Evolutionary conservation across 2,329 filamentous ascomycete species (phyloP).

Genomic region (Laburnicola sp.): DNA sequence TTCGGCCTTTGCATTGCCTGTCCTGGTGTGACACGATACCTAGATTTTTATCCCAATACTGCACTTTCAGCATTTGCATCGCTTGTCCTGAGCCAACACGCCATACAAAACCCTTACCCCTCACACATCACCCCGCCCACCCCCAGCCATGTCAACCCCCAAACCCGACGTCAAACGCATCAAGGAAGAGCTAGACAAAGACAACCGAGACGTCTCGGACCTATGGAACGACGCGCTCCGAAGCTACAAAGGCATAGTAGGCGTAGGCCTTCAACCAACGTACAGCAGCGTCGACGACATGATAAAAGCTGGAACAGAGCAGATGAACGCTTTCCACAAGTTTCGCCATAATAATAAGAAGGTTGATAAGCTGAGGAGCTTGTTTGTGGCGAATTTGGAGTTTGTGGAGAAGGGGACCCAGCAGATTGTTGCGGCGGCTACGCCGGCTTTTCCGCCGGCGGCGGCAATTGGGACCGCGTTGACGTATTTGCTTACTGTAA

Average conservation of each 20-base stretch:
- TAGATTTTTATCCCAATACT: too few relatives aligned
- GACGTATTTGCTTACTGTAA: conserved; percentile 3
- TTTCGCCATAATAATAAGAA: conserved; percentile 1
- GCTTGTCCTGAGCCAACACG: background rate
- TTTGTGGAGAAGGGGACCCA: conserved; percentile 1
- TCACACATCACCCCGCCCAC: background rate
- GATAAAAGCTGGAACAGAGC: conserved; percentile 4
- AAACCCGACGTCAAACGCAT: background rate
- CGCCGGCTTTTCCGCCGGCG: conserved; percentile 1
- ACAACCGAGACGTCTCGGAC: conserved; percentile 1
- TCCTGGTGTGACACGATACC: too few relatives aligned
- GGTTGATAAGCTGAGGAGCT: conserved; percentile 1
- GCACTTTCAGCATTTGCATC: too few relatives aligned
- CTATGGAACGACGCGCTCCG: conserved; percentile 5
- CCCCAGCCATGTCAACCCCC: background rate
- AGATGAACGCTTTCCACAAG: conserved; percentile 6
- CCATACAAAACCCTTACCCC: background rate
- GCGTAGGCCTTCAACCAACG: background rate
- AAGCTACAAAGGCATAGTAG: conserved; percentile 4
- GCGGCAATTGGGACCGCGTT: conserved; percentile 3
- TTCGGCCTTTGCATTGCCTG: too few relatives aligned
- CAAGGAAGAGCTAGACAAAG: conserved; percentile 3
- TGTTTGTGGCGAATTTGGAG: background rate
- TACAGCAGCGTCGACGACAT: conserved; percentile 4
- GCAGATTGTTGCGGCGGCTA: conserved; percentile 1